Evolutionary conservation across 331 rosid species (phyloP), one percentile per base, ranked within the genome.

Genomic region (Prunus yedoensis): DNA sequence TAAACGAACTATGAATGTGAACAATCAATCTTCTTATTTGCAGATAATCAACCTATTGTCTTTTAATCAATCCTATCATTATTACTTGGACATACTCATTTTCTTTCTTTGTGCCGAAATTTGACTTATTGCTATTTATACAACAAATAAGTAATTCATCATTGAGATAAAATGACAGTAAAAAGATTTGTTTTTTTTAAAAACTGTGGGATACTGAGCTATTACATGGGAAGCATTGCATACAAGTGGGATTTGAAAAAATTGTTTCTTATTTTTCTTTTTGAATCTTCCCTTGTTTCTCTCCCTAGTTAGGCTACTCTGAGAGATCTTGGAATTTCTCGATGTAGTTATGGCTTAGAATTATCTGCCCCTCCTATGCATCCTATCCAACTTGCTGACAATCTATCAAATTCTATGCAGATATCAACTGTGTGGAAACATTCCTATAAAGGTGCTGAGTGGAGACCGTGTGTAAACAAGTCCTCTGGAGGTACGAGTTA

Each of bases 351-450:
- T 41, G 62, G 68, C 21, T 58, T 27, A 51, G 46, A 16, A 46
- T 46, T 71, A 52, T 74, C 38, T 65, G 58, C 41, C 62, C 21
- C 38, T 74, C 18, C 18, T 80, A 12, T 51, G 66, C 25, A 38
- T 38, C 43, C 43, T 61, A 11, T 78, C 15, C 81, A 72, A 70
- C 8, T 56, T 32, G 49, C 73, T 89, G 75, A 87, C 61, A 23
- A 61, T 83, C 68, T 69, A 23, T 74, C 63, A 38, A 82, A 68
- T 82, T 74, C 75, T 51, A 73, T 81, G 83, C 83, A 94, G 99
- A 89, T 94, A 77, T 87, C 91, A 71, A 92, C 99, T 58, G 87
- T 94, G 54, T 94, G 99, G 99, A 92, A 82, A 87, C 84, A 32
- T 78, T 88, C 91, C 53, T 83, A 84, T 84, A 92, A 59, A 90